Base-by-base conservation (phyloP, 75 land plant genomes). In the Pinus tabuliformis region DNA sequence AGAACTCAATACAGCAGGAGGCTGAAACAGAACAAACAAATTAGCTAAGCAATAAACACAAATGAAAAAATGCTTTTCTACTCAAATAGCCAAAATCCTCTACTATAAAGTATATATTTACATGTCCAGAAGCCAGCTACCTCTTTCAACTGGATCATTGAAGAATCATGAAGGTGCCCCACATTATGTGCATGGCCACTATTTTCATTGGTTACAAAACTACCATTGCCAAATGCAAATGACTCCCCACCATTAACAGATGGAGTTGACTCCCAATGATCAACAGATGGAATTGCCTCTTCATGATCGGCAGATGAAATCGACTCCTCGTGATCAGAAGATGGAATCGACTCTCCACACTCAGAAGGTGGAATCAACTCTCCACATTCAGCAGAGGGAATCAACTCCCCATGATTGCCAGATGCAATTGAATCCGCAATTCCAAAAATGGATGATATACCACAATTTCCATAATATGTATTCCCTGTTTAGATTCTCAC, bases 401-500 rank as follows among this genome's bases (percentile, higher is more conserved):
- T 65, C 4, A 16, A 3, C 49, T 66, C 70, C 20, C 45, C 7
- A 18, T 37, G n/a, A 66, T 66, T 20, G 37, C 36, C 45, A 17
- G 20, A 66, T 18, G n/a, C 21, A 37, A 18, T 37, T 36, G 70
- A 17, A 16, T 36, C 70, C 72, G 22, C 72, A 42, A 68, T 72
- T 30, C 90, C 89, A 85, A 95, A 91, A 65, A 95, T 86, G 28
- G 96, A 89, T 76, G 96, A 83, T 70, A 93, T 86, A 0, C 92
- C 91, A 94, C 72, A 68, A 42, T 45, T 42, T 68, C 49, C 49
- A 2, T 45, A 45, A 39, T 39, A 68, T 37, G 72, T 45, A 18
- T 68, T 39, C 22, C 72, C 72, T 68, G 72, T 42, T 42, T 7
- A n/a, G 20, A 68, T 68, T 68, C 22, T 39, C 72, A 37, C 36